Evolutionary conservation across 2,329 filamentous ascomycete species (phyloP), one percentile per base, ranked within the genome.

Genomic region (Magnaporthiopsis poae): DNA sequence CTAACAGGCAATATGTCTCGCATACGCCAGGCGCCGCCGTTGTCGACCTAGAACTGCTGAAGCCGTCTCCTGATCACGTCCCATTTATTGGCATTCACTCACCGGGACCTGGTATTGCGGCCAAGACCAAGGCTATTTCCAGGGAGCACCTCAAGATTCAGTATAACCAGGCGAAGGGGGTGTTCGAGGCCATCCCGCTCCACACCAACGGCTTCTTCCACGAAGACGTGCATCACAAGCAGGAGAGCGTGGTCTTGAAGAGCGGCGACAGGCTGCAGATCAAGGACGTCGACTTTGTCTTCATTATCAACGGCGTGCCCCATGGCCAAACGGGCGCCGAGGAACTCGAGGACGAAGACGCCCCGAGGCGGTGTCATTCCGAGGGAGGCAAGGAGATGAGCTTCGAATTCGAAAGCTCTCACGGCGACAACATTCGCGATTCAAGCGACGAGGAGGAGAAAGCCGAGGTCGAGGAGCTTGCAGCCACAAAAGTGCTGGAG

Each of bases 41-140:
- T 46, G 83, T 88, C 60, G 85, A 90, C 72, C 77, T 88, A 59
- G 81, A 81, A 12, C 82, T 81, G 27, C 78, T 89, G 62, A 81
- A 85, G 5, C 86, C 88, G 1, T 85, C 86, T 31, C 85, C 86
- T 0, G 77, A 84, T 68, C 82, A 87, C 67, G 84, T 87, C 66
- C 86, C 88, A 3, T 83, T 90, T 67, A 82, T 92, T 63, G 86
- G 86, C 46, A 90, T 93, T 61, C 90, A 92, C 74, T 90, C 90
- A 3, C 86, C 86, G 0, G 84, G 84, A 1, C 84, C 84, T 5
- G 80, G 85, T 63, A 85, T 86, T 68, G 84, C 86, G 2, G 80
- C 76, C 68, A 86, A 84, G 69, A 90, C 90, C 64, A 90, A 89
- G 73, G 85, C 84, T 64, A 92, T 93, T 66, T 93, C 90, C 3